Percentiles rank a stretch among this genome's conserved stretches.
phyloP scores from a whole-genome alignment of 148 eudicot genomes.

The Vaccinium myrtillus region DNA sequence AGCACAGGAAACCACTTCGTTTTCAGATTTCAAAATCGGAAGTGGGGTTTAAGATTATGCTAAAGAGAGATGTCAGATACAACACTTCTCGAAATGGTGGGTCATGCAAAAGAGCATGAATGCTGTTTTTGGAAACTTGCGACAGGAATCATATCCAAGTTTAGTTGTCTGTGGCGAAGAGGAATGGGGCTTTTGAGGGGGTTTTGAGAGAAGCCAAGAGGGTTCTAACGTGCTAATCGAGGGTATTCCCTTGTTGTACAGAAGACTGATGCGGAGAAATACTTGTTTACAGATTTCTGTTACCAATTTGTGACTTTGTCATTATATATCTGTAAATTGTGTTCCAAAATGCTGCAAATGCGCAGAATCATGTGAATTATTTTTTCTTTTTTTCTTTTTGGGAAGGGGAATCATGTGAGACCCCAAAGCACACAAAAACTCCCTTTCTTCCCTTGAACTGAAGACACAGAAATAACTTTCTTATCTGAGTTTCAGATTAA shows the following conservation, averaged over 20 bases:
- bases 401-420: neutral
- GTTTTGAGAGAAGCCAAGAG: neutral
- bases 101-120: neutral
- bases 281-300: neutral
- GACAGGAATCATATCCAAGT: neutral
- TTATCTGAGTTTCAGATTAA: neutral
- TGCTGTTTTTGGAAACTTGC: neutral
- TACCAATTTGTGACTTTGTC: slow-evolving; percentile 11
- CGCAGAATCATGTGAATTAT: slow-evolving; percentile 6
- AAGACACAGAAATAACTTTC: neutral
- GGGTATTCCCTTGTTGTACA: slow-evolving; percentile 20
- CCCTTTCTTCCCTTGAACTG: neutral
- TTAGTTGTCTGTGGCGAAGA: neutral
- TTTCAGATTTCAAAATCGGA: slow-evolving; percentile 47
- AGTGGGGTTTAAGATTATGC: slow-evolving; percentile 28
- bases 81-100: neutral
- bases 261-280: slow-evolving; percentile 13
- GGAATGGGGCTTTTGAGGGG: neutral
- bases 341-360: slow-evolving; percentile 12
- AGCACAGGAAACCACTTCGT: slow-evolving; percentile 50
- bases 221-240: neutral
- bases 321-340: slow-evolving; percentile 23
- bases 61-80: neutral
- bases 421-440: neutral
- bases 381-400: neutral